A percentile compares a stretch with the other conserved stretches of the same genome.
Conservation (phyloP, 202 grass and related monocot species). For the Schoenoplectus triqueter region DNA sequence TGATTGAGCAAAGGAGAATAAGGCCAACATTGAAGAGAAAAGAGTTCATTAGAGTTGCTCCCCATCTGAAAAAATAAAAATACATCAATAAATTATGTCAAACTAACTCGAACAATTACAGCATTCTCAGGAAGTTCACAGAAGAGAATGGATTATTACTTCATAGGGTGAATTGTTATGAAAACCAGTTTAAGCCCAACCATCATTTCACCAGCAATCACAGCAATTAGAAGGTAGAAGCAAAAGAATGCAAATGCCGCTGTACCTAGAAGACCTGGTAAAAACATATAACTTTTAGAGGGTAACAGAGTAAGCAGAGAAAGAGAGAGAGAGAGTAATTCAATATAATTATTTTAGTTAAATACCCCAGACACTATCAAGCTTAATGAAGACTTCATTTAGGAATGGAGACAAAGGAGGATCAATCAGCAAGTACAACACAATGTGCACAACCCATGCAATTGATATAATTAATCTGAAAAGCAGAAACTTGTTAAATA, state of each 20-base stretch:
- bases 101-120: background rate
- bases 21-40: slow-evolving; percentile 90
- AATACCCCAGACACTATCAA: slow-evolving; percentile 88
- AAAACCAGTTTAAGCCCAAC: slow-evolving; percentile 88
- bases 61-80: slow-evolving; percentile 64
- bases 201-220: slow-evolving; percentile 95
- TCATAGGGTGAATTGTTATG: slow-evolving; percentile 92
- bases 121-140: background rate
- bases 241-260: slow-evolving; percentile 99
- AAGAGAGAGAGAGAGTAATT: background rate
- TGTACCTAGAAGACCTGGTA: slow-evolving; percentile 95
- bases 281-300: slow-evolving; percentile 28
- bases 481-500: slow-evolving; percentile 29
- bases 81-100: slow-evolving; percentile 15
- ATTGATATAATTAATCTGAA: slow-evolving; percentile 90
- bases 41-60: slow-evolving; percentile 79
- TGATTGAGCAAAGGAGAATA: slow-evolving; percentile 90
- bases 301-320: background rate
- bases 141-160: slow-evolving; percentile 51
- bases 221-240: slow-evolving; percentile 90
- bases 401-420: slow-evolving; percentile 94
- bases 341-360: slow-evolving; percentile 27
- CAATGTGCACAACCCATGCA: slow-evolving; percentile 91
- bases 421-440: slow-evolving; percentile 91
- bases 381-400: slow-evolving; percentile 97